These are phyloP conservation scores for Nakazawaea wickerhamii DNA, from an alignment of 805 yeast genomes.

Conservation along the genomic window DNA sequence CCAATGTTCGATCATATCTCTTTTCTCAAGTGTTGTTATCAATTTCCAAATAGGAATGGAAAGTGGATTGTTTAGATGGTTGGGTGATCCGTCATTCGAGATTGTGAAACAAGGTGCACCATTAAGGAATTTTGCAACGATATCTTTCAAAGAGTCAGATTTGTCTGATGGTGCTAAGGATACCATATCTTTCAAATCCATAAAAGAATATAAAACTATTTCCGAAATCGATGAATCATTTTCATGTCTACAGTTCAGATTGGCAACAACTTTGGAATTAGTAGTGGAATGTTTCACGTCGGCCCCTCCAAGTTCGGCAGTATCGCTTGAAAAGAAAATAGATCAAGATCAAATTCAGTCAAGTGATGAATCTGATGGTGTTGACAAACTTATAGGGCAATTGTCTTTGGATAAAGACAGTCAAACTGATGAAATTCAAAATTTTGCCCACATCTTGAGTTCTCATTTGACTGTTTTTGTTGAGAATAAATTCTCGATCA, in stretches of 20 bases:
- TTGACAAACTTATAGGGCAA: not conserved
- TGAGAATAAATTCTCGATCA: slow-evolving; percentile 7
- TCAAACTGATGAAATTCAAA: slow-evolving; percentile 20
- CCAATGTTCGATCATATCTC: slow-evolving; percentile 27
- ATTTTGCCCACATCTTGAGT: slow-evolving; percentile 22
- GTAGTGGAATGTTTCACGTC: not conserved
- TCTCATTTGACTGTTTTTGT: slow-evolving; percentile 9
- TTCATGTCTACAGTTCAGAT: not conserved
- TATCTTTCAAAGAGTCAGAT: slow-evolving; percentile 1
- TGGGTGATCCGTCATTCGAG: slow-evolving; percentile 16
- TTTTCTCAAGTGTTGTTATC: slow-evolving; percentile 22
- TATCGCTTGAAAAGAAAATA: not conserved
- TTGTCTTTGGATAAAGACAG: not conserved
- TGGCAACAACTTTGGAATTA: not conserved
- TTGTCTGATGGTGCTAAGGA: not conserved
- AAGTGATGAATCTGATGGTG: not conserved
- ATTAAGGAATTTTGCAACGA: not conserved
- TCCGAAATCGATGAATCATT: not conserved
- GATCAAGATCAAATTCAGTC: not conserved
- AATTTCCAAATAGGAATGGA: slow-evolving; percentile 25
- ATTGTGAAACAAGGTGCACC: not conserved
- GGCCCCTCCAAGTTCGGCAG: not conserved
- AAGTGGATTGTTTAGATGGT: slow-evolving; percentile 19
- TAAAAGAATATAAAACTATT: not conserved
- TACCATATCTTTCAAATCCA: not conserved